Evolutionary conservation across 2,329 filamentous ascomycete species (phyloP).

Genomic region (Monosporascus sp.): DNA sequence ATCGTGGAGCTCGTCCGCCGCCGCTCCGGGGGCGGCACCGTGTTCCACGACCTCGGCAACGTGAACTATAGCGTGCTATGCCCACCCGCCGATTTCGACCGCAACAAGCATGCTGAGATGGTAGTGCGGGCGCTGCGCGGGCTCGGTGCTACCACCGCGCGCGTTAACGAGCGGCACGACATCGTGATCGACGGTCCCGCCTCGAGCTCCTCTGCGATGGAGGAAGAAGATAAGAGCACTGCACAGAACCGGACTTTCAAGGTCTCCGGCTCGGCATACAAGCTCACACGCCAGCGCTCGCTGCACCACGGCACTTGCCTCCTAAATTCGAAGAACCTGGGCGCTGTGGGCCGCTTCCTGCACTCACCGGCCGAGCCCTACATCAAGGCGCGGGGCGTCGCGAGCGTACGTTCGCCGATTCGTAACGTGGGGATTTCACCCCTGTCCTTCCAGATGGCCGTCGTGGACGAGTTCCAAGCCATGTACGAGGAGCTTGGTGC

Average conservation of each 20-base stretch:
- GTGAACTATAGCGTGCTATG: slow-evolving; percentile 93
- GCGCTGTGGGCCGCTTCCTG: slow-evolving; percentile 62
- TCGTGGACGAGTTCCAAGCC: slow-evolving; percentile 57
- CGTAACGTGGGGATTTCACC: slow-evolving; percentile 63
- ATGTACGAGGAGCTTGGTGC: slow-evolving; percentile 54
- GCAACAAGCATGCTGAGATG: slow-evolving; percentile 87
- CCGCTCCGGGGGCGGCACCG: slow-evolving; percentile 82
- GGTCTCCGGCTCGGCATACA: slow-evolving; percentile 91
- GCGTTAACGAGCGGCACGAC: slow-evolving; percentile 87
- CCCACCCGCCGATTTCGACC: slow-evolving; percentile 68
- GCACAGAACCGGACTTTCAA: slow-evolving; percentile 49
- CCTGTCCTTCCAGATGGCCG: slow-evolving; percentile 45
- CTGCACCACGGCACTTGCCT: slow-evolving; percentile 93
- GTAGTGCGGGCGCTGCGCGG: slow-evolving; percentile 72
- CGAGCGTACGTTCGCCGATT: slow-evolving; percentile 82
- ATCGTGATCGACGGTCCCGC: slow-evolving; percentile 54
- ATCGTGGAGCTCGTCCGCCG: slow-evolving; percentile 65
- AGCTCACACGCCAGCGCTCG: slow-evolving; percentile 73
- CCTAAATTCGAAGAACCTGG: slow-evolving; percentile 69
- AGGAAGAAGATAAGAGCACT: background rate
- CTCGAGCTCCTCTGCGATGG: background rate
- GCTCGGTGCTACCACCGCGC: slow-evolving; percentile 52
- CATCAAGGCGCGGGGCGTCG: slow-evolving; percentile 78
- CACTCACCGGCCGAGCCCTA: slow-evolving; percentile 71
- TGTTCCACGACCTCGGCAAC: slow-evolving; percentile 91